phyloP scores from a whole-genome alignment of 2,329 filamentous ascomycete genomes.

The Alternaria brassicae region DNA sequence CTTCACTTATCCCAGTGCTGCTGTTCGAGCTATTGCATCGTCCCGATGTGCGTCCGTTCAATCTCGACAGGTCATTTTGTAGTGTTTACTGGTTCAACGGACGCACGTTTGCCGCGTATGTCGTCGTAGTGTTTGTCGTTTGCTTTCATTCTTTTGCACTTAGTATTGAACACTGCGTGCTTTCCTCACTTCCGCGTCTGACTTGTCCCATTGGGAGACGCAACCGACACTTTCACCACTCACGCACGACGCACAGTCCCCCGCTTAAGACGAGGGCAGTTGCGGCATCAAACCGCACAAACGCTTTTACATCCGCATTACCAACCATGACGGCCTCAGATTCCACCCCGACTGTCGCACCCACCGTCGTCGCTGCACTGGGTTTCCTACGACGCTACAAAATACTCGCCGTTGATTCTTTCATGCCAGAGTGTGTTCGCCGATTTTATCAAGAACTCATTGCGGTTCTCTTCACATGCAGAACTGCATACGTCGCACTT shows the following conservation, averaged over 20 bases:
- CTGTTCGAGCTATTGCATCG: neutral
- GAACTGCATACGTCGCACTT: neutral
- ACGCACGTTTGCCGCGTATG: neutral
- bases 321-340: neutral
- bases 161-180: neutral
- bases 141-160: neutral
- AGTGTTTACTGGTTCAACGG: neutral
- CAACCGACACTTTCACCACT: neutral
- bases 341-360: neutral
- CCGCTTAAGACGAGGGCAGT: neutral
- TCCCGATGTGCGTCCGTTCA: neutral
- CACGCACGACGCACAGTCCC: neutral
- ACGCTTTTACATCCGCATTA: neutral
- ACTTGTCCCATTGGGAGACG: neutral
- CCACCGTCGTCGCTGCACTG: neutral
- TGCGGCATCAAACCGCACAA: neutral
- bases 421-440: conserved; percentile 7
- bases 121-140: neutral
- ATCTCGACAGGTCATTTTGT: neutral
- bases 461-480: neutral
- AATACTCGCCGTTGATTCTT: neutral
- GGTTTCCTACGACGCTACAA: neutral
- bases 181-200: neutral
- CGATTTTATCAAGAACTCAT: conserved; percentile 2
- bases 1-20: neutral